Base-by-base conservation (phyloP, 1,284 basidiomycete genomes). In the Fomitopsis betulina region DNA sequence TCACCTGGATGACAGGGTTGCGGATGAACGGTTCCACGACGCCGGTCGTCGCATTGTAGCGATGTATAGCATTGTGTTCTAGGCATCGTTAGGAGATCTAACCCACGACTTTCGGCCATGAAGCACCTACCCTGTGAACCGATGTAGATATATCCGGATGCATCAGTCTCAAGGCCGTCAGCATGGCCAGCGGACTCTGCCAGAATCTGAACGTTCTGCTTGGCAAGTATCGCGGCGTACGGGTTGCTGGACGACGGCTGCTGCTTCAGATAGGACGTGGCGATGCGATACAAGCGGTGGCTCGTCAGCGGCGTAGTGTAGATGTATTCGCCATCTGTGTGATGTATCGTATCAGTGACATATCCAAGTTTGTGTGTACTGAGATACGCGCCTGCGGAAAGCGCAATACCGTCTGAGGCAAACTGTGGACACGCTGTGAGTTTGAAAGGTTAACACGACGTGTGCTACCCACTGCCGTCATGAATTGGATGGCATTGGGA, bases 1-100 rank as follows among this genome's bases (percentile, higher is more conserved):
- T 32, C 33, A 65, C 64, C 50, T 70, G 68, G 21, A 71, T 67
- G 8, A 62, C 62, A 0, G 68, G 68, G 35, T 66, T 64, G 19
- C 69, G 67, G 8, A 70, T 62, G 54, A 71, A 72, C 3, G 65
- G 60, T 39, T 68, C 64, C n/a, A 70, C 55, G 8, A 65, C 25
- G 0, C 69, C 68, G 4, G 63, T 69, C 4, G 50, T 52, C 15
- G 68, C 65, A 53, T 69, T 66, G 55, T 61, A 68, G 12, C 62
- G 65, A 49, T 66, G 66, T 21, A 72, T 68, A 3, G 64, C 61
- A 55, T 70, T 67, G 47, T 70, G 68, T 49, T 72, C 68, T 61
- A 54, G 35, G 23, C 3, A 40, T 27, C 9, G 27, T 15, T 25
- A 32, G 35, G 17, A 25, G 27, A 43, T 0, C 8, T 10, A 38